Percentiles rank a stretch among this genome's conserved stretches.
phyloP scores from a whole-genome alignment of 352 stramenopile genomes.

The Phytophthora aleatoria region DNA sequence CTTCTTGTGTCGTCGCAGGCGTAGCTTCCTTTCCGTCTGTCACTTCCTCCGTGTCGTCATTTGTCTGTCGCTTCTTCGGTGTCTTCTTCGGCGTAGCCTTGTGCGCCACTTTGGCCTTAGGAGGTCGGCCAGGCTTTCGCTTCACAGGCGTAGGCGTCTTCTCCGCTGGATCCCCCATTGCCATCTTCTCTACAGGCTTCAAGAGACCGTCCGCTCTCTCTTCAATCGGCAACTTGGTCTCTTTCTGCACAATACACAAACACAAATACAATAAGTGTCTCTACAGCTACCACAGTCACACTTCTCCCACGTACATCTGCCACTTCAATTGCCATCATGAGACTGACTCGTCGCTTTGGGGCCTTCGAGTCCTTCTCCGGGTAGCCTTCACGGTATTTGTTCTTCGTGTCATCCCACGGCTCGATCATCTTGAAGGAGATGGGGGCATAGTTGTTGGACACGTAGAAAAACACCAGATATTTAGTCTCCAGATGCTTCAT shows the following conservation, averaged over 20 bases:
- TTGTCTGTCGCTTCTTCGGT: conserved; percentile 28
- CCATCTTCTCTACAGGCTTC: conserved; percentile 37
- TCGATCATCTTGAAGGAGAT: conserved; percentile 73
- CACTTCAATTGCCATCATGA: conserved; percentile 74
- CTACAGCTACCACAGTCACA: not conserved
- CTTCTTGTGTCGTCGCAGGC: conserved; percentile 35
- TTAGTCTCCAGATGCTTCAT: conserved; percentile 72
- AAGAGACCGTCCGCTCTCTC: conserved; percentile 62
- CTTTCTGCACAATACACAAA: conserved; percentile 49
- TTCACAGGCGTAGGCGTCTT: conserved; percentile 40
- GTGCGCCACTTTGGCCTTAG: conserved; percentile 39
- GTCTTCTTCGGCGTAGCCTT: conserved; percentile 20
- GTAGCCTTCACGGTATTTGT: conserved; percentile 63
- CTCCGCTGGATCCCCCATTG: conserved; percentile 12
- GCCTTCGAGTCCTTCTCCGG: conserved; percentile 76
- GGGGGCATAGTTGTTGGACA: conserved; percentile 69
- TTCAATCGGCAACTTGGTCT: conserved; percentile 54
- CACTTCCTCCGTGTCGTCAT: conserved; percentile 16
- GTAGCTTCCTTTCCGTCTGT: conserved; percentile 12
- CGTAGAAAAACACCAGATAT: conserved; percentile 81
- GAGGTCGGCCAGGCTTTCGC: conserved; percentile 47
- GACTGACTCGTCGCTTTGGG: conserved; percentile 62
- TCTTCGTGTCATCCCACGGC: conserved; percentile 73
- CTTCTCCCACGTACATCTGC: conserved; percentile 50
- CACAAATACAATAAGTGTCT: conserved; percentile 2